Evolutionary conservation across 1,284 basidiomycete species (phyloP).

Genomic region (Thelephora terrestris): DNA sequence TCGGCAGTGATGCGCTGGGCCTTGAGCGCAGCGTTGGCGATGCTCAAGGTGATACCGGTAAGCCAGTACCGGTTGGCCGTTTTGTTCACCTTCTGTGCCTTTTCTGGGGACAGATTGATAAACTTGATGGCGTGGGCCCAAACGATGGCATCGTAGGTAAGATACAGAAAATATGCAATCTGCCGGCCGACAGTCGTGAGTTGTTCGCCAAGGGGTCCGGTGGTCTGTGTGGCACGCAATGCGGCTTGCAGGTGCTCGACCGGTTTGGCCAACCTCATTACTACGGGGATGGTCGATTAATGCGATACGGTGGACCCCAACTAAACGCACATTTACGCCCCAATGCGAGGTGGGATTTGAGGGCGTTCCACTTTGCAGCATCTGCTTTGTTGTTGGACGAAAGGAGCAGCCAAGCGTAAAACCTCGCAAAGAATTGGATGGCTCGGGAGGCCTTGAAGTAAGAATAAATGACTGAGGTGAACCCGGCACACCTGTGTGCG

Average conservation of each 20-base stretch:
- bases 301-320: constrained; percentile 3
- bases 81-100: constrained; percentile 56
- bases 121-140: constrained; percentile 76
- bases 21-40: constrained; percentile 61
- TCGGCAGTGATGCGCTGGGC: constrained; percentile 24
- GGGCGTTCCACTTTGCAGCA: constrained; percentile 65
- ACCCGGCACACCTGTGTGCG: constrained; percentile 1
- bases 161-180: constrained; percentile 86
- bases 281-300: constrained; percentile 28
- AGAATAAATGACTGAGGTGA: constrained; percentile 1
- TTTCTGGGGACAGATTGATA: constrained; percentile 54
- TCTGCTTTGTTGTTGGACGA: constrained; percentile 53
- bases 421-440: constrained; percentile 86
- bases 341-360: constrained; percentile 71
- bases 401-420: constrained; percentile 79
- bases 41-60: constrained; percentile 74
- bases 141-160: constrained; percentile 70
- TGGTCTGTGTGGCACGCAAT: constrained; percentile 60
- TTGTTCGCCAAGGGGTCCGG: constrained; percentile 61
- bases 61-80: constrained; percentile 87
- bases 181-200: constrained; percentile 79
- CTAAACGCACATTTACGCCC: constrained; percentile 65
- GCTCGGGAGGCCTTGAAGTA: constrained; percentile 70
- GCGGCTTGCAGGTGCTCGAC: constrained; percentile 92
- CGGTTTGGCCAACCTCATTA: constrained; percentile 90